Conservation (phyloP, 225 moss, liverwort and hornwort genomes). For the Ulota crispa region DNA sequence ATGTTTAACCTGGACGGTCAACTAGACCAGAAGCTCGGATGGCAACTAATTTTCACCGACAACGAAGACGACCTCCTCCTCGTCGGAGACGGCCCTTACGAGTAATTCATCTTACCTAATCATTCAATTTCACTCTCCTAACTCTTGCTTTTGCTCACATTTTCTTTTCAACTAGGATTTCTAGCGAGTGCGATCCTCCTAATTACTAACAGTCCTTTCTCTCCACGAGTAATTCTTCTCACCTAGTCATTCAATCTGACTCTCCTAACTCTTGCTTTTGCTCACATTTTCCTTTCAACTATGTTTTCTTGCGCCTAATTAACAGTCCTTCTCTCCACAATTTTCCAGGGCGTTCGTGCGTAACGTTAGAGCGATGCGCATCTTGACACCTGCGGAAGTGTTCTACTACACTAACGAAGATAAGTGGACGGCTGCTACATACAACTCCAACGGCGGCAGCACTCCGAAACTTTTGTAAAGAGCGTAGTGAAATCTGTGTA, state of each 20-base stretch:
- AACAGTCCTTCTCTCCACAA: not conserved
- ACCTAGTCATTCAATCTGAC: not conserved
- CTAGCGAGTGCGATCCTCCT: not conserved
- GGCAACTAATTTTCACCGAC: conserved; percentile 81
- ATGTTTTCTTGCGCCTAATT: not conserved
- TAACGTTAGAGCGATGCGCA: conserved; percentile 80
- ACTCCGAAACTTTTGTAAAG: conserved; percentile 55
- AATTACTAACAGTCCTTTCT: no score
- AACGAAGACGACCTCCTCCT: conserved; percentile 90
- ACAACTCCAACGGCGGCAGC: conserved; percentile 45
- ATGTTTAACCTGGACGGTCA: conserved; percentile 91
- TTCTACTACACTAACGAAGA: conserved; percentile 76
- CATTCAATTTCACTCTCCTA: not conserved
- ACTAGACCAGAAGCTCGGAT: conserved; percentile 81
- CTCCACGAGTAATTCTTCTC: conserved; percentile 62
- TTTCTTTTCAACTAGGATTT: not conserved
- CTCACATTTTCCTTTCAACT: not conserved
- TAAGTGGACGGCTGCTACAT: conserved; percentile 39
- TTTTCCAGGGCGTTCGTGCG: conserved; percentile 73
- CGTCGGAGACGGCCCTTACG: conserved; percentile 83
- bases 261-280: not conserved
- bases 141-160: not conserved
- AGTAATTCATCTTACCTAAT: conserved; percentile 44
- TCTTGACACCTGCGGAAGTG: conserved; percentile 81
- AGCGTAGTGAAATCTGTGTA: conserved; percentile 28